phyloP scores from a whole-genome alignment of 257 asterid genomes.

The Solanum commersonii region DNA sequence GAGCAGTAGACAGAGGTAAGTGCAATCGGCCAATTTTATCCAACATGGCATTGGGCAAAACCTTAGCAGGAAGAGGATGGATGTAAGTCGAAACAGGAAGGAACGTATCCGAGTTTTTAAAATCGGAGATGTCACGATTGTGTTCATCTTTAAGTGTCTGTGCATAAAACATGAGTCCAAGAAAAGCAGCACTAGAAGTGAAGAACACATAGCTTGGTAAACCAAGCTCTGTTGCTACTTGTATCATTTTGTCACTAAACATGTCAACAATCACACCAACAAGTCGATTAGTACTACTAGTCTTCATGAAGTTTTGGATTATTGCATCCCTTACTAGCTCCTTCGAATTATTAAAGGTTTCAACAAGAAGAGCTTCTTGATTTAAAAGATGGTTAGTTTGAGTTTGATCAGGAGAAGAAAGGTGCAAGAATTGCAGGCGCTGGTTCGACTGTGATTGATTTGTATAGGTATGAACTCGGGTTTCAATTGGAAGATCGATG shows the following conservation, averaged over 20 bases:
- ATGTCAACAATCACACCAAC: slow-evolving; percentile 26
- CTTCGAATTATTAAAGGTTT: neutral
- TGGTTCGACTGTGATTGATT: no score
- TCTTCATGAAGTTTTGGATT: neutral
- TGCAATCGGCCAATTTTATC: slow-evolving; percentile 2
- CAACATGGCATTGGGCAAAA: slow-evolving; percentile 4
- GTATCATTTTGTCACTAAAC: slow-evolving; percentile 26
- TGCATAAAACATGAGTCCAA: slow-evolving; percentile 3
- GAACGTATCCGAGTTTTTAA: neutral
- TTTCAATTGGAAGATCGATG: slow-evolving; percentile 4
- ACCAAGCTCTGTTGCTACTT: slow-evolving; percentile 23
- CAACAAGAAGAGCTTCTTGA: neutral
- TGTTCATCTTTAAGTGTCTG: neutral
- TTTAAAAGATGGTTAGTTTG: neutral
- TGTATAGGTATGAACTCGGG: neutral
- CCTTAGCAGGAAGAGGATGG: slow-evolving; percentile 18
- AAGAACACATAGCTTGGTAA: slow-evolving; percentile 28
- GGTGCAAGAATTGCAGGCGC: slow-evolving; percentile 9
- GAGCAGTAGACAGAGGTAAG: neutral
- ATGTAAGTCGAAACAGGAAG: slow-evolving; percentile 11
- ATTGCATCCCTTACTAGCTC: neutral
- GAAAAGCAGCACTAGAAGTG: slow-evolving; percentile 28
- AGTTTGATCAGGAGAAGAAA: neutral
- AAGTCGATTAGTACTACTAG: neutral
- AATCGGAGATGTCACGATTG: neutral